Base-by-base conservation (phyloP, 148 eudicot species). In the Suaeda aralocaspica region DNA sequence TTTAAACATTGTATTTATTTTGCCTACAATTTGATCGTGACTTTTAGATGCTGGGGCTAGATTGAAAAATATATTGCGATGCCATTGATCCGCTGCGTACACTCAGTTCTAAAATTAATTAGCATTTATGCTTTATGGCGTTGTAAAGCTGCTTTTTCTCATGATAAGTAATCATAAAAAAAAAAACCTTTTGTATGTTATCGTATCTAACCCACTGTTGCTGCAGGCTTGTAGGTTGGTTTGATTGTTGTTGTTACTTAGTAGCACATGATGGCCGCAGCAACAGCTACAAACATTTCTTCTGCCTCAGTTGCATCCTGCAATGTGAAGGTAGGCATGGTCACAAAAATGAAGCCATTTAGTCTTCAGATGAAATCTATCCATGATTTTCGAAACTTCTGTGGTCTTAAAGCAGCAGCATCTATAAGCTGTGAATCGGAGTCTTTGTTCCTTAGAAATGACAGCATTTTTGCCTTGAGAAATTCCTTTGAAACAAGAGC, bases 351-450 rank as follows among this genome's bases (percentile, higher is more conserved):
- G 52, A 76, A 70, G 50, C 26, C 74, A 33, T 70, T 66, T 18
- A 33, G 66, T 46, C 74, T 70, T 14, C 74, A 64, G 59, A 44
- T 76, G 74, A 76, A 70, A 45, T 45, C 65, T 13, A 34, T 51
- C 42, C 65, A 64, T 53, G 64, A 70, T 57, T 70, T 70, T 26
- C 34, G 70, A 66, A 70, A 71, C 21, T 70, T 76, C 70, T 70
- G 74, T 70, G 79, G 79, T 59, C 79, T 76, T 25, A 74, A 74
- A 68, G 72, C 72, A 74, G 68, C 78, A 26, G 48, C 72, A 25
- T 59, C 33, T 49, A 42, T 74, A 39, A 75, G 50, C 57, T 75
- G 64, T 63, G 78, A 74, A 59, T 48, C 77, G 2, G 66, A 66
- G 33, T 63, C 81, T 25, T 78, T 77, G 3, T 68, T 78, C 69